Evolutionary conservation across 805 yeast species (phyloP).

Genomic region (Trichomonascus vanleenenianus): DNA sequence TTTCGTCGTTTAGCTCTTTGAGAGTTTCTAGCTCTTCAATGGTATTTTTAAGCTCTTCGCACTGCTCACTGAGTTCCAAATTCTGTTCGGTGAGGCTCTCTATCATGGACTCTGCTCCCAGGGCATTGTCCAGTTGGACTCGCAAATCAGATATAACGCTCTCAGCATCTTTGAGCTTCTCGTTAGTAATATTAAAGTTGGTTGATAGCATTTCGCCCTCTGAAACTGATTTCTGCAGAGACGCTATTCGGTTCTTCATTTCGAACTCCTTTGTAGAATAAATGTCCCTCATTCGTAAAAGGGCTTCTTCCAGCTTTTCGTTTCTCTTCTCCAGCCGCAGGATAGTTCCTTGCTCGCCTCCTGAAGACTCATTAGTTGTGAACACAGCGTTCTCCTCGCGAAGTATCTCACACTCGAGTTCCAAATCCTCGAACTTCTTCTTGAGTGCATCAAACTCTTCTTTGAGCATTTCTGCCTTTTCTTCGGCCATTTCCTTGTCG

Average conservation of each 20-base stretch:
- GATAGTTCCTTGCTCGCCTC: slow-evolving; percentile 1
- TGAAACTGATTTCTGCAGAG: slow-evolving; percentile 13
- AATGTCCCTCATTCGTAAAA: slow-evolving; percentile 31
- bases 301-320: slow-evolving; percentile 37
- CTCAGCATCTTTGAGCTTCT: slow-evolving; percentile 14
- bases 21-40: slow-evolving; percentile 47
- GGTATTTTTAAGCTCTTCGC: slow-evolving; percentile 33
- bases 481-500: slow-evolving; percentile 33
- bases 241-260: slow-evolving; percentile 13
- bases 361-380: neutral
- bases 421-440: slow-evolving; percentile 16
- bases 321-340: slow-evolving; percentile 26
- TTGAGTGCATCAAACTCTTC: slow-evolving; percentile 19
- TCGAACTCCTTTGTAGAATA: slow-evolving; percentile 16
- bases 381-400: slow-evolving; percentile 19
- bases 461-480: slow-evolving; percentile 20
- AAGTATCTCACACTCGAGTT: slow-evolving; percentile 22
- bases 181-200: slow-evolving; percentile 11
- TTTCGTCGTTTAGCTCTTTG: slow-evolving; percentile 43
- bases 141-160: slow-evolving; percentile 17
- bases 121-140: slow-evolving; percentile 26
- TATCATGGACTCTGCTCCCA: slow-evolving; percentile 31
- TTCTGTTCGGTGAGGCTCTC: slow-evolving; percentile 34
- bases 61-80: slow-evolving; percentile 29
- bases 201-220: slow-evolving; percentile 12